These are phyloP conservation scores for Fusarium transvaalense DNA, from an alignment of 2,329 filamentous ascomycete species.

Conservation along the genomic window DNA sequence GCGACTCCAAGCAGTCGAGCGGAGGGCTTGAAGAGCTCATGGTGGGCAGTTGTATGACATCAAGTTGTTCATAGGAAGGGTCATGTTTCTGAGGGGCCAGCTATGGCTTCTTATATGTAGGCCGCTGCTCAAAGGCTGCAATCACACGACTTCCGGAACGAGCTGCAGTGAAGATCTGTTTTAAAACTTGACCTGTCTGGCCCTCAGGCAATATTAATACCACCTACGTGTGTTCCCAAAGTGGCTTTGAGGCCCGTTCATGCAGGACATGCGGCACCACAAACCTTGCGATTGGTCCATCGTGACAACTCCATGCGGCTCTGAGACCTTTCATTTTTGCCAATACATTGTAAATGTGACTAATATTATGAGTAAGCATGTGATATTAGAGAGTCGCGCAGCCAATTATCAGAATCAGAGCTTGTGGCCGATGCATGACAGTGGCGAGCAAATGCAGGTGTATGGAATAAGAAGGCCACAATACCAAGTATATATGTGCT, in stretches of 20 bases:
- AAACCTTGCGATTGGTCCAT: background rate
- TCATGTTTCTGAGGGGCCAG: background rate
- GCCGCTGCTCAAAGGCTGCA: fast-evolving
- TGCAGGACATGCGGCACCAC: background rate
- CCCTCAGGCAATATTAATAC: background rate
- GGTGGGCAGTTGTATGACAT: background rate
- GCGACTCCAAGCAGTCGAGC: background rate
- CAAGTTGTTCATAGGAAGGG: fast-evolving
- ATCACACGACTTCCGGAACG: background rate
- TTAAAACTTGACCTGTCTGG: background rate
- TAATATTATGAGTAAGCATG: background rate
- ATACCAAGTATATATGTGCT: background rate
- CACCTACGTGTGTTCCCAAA: background rate
- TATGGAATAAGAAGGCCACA: background rate
- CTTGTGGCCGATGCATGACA: background rate
- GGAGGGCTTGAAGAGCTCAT: background rate
- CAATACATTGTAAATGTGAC: background rate
- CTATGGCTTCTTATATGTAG: background rate
- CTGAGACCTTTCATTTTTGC: background rate
- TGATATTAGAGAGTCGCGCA: background rate
- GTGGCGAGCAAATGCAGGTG: background rate
- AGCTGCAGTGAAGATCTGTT: background rate
- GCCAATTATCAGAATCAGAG: background rate
- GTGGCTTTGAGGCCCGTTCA: background rate
- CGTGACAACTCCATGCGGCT: background rate